Evolutionary conservation across 2,329 filamentous ascomycete genomes (phyloP).

Genomic region (Pseudogymnoascus sp.): DNA sequence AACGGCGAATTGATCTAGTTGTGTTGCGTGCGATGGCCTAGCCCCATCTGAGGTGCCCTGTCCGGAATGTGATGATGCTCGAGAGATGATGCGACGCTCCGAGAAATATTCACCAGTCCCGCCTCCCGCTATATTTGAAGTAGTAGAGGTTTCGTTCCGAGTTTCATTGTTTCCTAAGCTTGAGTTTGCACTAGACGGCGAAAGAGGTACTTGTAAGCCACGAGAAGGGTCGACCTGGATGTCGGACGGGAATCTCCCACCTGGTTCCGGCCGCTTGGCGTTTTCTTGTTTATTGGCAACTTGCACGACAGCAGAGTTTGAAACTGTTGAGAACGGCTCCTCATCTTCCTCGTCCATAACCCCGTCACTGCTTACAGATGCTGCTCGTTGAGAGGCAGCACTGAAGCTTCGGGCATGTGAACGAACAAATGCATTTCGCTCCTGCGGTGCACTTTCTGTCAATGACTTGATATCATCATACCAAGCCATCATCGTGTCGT

Average conservation of each 20-base stretch:
- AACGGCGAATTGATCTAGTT: slow-evolving; percentile 42
- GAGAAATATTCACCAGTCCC: slow-evolving; percentile 20
- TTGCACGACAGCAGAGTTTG: slow-evolving; percentile 47
- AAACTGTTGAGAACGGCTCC: slow-evolving; percentile 49
- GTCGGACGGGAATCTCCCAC: slow-evolving; percentile 95
- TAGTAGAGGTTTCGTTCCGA: slow-evolving; percentile 46
- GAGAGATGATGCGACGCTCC: slow-evolving; percentile 6
- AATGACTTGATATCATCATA: slow-evolving; percentile 87
- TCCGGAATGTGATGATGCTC: slow-evolving; percentile 20
- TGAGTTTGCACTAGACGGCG: slow-evolving; percentile 75
- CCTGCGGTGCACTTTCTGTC: slow-evolving; percentile 81
- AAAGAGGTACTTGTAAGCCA: slow-evolving; percentile 71
- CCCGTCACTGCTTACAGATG: slow-evolving; percentile 66
- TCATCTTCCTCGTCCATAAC: slow-evolving; percentile 66
- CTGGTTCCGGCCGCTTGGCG: slow-evolving; percentile 70
- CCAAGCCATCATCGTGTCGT: slow-evolving; percentile 97
- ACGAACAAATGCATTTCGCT: slow-evolving; percentile 78
- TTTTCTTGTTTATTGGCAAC: slow-evolving; percentile 42
- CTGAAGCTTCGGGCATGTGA: slow-evolving; percentile 72
- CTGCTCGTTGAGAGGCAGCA: slow-evolving; percentile 49
- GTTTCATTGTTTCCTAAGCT: slow-evolving; percentile 38
- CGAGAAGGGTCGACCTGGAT: slow-evolving; percentile 70
- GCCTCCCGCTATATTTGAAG: slow-evolving; percentile 29
- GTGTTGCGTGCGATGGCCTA: slow-evolving; percentile 42
- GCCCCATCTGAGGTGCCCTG: slow-evolving; percentile 36